Base-by-base conservation (phyloP, 306 rosid species). In the Rosa chinensis region DNA sequence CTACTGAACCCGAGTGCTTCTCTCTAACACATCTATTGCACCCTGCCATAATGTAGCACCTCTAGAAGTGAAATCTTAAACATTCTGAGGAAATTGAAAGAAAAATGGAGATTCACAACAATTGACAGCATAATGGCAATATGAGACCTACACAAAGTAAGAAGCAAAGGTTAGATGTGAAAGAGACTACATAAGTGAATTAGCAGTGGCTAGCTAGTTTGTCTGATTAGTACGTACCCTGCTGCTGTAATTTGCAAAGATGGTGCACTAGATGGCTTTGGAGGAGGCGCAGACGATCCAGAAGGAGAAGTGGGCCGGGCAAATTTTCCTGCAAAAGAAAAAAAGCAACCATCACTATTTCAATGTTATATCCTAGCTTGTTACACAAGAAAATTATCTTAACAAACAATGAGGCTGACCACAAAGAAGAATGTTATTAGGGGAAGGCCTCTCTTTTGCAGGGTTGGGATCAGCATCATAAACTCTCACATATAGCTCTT, bases 401-500 rank as follows among this genome's bases (percentile, higher is more conserved):
- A 16, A 66, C 25, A 37, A 66, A 37, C 45, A 66, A 37, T 44
- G 52, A 6, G 25, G 87, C 92, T 85, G 75, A 92, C 93, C 95
- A 86, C 92, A 87, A 16, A 78, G 74, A 17, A 90, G 86, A 44
- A 89, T 78, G 78, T 90, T 89, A 0, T 71, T 1, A 21, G 88
- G 95, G 4, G 88, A 80, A 48, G 82, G 88, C 66, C 10, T 80
- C 78, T 87, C 95, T 78, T 89, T 90, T 42, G 84, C 73, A 77
- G 88, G 87, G 73, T 86, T 79, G 32, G 86, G 88, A 87, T 92
- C 87, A 45, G 82, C 49, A 85, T 89, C 91, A 78, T 78, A 81
- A 52, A 90, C 93, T 61, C 92, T 89, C n/a, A 90, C 76, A 73
- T 90, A 90, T 2, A 92, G 87, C 84, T 92, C 97, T 69, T 89